Conservation (phyloP, 148 eudicot genomes). For the Arctostaphylos glauca region DNA sequence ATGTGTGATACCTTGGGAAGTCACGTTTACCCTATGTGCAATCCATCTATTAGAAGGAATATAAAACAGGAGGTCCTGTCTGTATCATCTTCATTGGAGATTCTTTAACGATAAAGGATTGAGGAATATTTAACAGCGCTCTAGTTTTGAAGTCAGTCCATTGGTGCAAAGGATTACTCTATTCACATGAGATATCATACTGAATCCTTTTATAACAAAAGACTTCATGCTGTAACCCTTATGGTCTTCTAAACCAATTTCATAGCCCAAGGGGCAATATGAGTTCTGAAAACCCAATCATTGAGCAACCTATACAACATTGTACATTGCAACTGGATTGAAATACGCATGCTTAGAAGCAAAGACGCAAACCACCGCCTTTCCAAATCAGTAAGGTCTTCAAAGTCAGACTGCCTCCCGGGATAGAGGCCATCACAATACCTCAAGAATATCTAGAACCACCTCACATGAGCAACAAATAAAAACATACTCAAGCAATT, state of each 20-base stretch:
- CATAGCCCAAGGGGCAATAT: background rate
- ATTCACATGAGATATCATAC: background rate
- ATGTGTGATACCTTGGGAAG: background rate
- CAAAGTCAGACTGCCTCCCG: background rate
- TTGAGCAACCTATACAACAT: slow-evolving; percentile 1
- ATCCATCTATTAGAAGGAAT: background rate
- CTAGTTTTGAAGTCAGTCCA: background rate
- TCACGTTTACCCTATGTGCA: background rate
- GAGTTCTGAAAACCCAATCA: background rate
- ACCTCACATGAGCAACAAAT: background rate
- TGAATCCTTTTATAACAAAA: background rate
- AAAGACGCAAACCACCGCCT: background rate
- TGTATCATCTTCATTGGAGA: background rate
- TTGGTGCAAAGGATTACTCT: background rate
- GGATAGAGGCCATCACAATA: background rate
- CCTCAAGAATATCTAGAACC: background rate
- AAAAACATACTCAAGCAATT: background rate
- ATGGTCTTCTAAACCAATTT: background rate
- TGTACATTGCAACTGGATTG: background rate
- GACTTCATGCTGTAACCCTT: background rate
- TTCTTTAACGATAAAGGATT: too few species aligned
- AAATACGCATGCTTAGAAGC: background rate
- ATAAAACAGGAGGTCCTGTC: background rate
- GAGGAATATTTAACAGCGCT: too few species aligned
- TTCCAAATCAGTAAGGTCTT: background rate